Evolutionary conservation across 176 grass and related monocot species (phyloP), one percentile per base, ranked within the genome.

Genomic region (Raddia distichophylla): DNA sequence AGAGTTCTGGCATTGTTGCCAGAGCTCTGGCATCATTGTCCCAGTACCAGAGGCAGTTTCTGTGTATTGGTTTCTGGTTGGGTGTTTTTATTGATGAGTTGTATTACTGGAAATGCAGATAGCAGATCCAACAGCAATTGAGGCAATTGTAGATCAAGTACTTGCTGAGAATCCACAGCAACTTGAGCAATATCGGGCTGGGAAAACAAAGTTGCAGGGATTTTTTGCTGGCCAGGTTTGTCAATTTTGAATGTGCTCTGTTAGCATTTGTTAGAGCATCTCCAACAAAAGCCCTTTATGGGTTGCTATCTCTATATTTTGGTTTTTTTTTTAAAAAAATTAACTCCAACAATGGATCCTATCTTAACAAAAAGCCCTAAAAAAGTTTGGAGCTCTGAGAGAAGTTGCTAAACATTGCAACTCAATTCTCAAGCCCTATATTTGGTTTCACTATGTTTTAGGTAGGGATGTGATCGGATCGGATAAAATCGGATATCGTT

Each of bases 131-230:
- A 63, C 77, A 27, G 80, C 80, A 84, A 98, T 98, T 14, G 95
- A 89, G 90, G 92, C 84, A 20, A 85, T 98, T 73, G 90, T 94
- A 15, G 84, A 98, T 42, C 85, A 93, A 84, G 92, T 84, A 33
- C 75, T 98, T 46, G 82, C 92, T 54, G 88, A 67, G 1, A 97
- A 93, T 89, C 94, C 94, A 19, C 93, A 93, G 81, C 94, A 97
- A 59, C 90, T 97, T 71, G 83, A 97, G 86, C 91, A 97, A 37
- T 93, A 97, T 49, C 88, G 88, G 20, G 84, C 79, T 1, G 95
- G 95, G 54, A 84, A 89, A 91, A 98, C 81, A n/a, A 98, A 94
- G 74, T 76, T 98, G 50, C 92, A 93, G 69, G 95, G 95, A 55
- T 95, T 86, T 88, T 98, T 98, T 55, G 82, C 90, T 68, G 95